phyloP scores from a whole-genome alignment of 2,329 filamentous ascomycete genomes.

The Aspergillus eucalypticola region DNA sequence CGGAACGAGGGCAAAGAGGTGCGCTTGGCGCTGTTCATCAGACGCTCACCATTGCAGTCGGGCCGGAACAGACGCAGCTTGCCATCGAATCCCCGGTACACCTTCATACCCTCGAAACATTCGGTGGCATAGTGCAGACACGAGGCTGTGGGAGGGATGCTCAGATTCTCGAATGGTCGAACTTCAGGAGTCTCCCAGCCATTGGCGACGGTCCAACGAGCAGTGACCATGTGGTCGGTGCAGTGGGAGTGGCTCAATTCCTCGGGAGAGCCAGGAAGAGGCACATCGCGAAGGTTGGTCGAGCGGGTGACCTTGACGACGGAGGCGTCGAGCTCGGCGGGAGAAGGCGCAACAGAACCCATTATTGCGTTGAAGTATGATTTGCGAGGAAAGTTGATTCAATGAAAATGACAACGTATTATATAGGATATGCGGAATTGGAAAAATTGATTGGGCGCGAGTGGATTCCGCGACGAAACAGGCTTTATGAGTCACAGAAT shows the following conservation, averaged over 20 bases:
- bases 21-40: slow-evolving; percentile 56
- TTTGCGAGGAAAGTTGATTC: neutral
- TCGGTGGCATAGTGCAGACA: slow-evolving; percentile 87
- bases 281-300: slow-evolving; percentile 37
- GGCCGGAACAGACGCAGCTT: slow-evolving; percentile 77
- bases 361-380: slow-evolving; percentile 22
- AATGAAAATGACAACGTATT: neutral
- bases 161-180: slow-evolving; percentile 73
- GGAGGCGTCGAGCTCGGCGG: slow-evolving; percentile 43
- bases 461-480: neutral
- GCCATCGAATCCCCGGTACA: slow-evolving; percentile 67
- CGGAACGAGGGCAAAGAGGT: slow-evolving; percentile 75
- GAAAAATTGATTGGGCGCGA: neutral
- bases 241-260: slow-evolving; percentile 46
- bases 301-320: slow-evolving; percentile 41
- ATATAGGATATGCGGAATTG: neutral
- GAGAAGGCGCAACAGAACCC: slow-evolving; percentile 32
- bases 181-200: slow-evolving; percentile 77
- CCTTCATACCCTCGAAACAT: slow-evolving; percentile 86
- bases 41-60: slow-evolving; percentile 68
- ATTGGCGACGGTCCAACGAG: slow-evolving; percentile 61
- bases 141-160: slow-evolving; percentile 77
- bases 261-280: slow-evolving; percentile 42
- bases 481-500: slow-evolving; percentile 4
- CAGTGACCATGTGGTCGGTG: slow-evolving; percentile 89